Percentiles rank a stretch among this genome's conserved stretches.
phyloP scores from a whole-genome alignment of 306 rosid genomes.

The Crataegus laevigata region DNA sequence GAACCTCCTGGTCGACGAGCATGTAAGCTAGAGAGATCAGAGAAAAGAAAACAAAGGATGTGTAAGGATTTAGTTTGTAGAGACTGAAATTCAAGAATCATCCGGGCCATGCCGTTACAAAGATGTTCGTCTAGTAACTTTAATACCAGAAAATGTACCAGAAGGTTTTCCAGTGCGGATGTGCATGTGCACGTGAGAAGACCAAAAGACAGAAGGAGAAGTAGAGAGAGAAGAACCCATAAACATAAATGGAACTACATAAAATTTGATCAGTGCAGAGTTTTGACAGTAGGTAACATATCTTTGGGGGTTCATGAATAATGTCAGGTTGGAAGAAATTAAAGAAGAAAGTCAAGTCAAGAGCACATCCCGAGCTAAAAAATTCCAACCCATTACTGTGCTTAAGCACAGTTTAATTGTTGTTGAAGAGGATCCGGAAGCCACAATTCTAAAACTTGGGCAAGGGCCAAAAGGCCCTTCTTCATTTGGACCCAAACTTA shows the following conservation, averaged over 20 bases:
- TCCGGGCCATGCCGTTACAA: not conserved
- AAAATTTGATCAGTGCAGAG: not conserved
- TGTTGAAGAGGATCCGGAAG: not conserved
- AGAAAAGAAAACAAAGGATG: conserved; percentile 1
- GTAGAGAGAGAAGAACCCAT: not conserved
- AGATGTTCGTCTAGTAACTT: not conserved
- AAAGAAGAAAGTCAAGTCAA: not conserved
- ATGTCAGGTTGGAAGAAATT: not conserved
- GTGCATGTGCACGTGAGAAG: not conserved
- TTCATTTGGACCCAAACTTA: not conserved
- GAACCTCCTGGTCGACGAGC: conserved; percentile 87
- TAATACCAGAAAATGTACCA: not conserved
- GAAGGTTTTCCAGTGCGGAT: not conserved
- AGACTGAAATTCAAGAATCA: not conserved
- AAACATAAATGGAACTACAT: not conserved
- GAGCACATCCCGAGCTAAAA: not conserved
- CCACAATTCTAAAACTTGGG: not conserved
- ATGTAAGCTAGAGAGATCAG: conserved; percentile 50
- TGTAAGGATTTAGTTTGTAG: not conserved
- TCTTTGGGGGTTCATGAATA: not conserved
- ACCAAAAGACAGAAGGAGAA: not conserved
- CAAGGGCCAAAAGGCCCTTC: not conserved
- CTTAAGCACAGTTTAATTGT: not conserved
- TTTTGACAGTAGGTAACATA: not conserved
- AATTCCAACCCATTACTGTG: not conserved